These are phyloP conservation scores for Penicillium sp. DNA, from an alignment of 2,329 filamentous ascomycete species.

Conservation along the genomic window DNA sequence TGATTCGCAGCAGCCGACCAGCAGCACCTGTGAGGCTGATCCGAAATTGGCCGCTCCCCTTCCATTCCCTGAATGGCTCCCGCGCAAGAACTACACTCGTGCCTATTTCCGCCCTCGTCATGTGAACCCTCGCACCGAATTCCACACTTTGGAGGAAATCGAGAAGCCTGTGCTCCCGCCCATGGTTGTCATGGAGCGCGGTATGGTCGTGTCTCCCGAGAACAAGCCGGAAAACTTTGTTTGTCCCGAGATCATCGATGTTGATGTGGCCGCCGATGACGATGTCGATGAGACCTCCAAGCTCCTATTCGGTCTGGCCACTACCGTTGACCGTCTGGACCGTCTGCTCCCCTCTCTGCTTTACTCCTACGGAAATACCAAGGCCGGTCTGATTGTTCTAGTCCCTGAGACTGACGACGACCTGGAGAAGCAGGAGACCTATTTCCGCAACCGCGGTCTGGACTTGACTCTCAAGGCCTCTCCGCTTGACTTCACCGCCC, in stretches of 20 bases:
- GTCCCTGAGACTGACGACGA: conserved; percentile 42
- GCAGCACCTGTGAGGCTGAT: conserved; percentile 35
- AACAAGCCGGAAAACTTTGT: conserved; percentile 33
- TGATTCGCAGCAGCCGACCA: conserved; percentile 20
- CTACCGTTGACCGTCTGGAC: conserved; percentile 43
- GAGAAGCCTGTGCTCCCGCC: conserved; percentile 38
- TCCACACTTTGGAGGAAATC: conserved; percentile 40
- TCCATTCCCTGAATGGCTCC: conserved; percentile 42
- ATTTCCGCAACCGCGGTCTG: conserved; percentile 43
- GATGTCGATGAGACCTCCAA: conserved; percentile 41
- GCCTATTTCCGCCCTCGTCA: conserved; percentile 41
- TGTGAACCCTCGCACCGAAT: conserved; percentile 36
- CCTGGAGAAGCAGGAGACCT: conserved; percentile 38
- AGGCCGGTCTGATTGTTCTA: conserved; percentile 41
- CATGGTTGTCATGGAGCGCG: conserved; percentile 39
- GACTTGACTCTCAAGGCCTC: conserved; percentile 41
- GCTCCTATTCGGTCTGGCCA: conserved; percentile 43
- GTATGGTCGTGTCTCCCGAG: conserved; percentile 36
- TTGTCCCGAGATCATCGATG: conserved; percentile 41
- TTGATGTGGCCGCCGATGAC: conserved; percentile 41
- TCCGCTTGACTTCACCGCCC: conserved; percentile 42
- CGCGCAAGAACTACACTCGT: conserved; percentile 45
- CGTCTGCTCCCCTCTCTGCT: conserved; percentile 41
- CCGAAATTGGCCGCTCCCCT: conserved; percentile 34
- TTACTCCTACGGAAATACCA: conserved; percentile 43